Evolutionary conservation across 139 green algal genomes (phyloP).

Genomic region (Bryopsis sp.): DNA sequence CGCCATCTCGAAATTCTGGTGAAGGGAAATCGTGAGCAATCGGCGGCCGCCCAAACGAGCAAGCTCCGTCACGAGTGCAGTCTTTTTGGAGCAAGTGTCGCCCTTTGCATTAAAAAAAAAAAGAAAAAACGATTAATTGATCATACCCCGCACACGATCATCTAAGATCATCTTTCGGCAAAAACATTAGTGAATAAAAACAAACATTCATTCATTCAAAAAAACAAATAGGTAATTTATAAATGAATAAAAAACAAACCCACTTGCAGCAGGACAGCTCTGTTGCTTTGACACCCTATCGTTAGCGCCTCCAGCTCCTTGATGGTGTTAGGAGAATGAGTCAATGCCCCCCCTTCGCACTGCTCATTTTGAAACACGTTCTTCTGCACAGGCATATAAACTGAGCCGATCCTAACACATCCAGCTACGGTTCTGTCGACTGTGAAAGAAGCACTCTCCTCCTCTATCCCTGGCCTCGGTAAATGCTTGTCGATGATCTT

Average conservation of each 20-base stretch:
- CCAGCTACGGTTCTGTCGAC: conserved; percentile 19
- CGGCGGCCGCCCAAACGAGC: conserved; percentile 11
- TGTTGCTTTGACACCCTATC: conserved; percentile 20
- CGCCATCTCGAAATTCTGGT: background rate
- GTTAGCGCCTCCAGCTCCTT: conserved; percentile 24
- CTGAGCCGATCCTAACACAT: too few species aligned
- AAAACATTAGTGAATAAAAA: too few species aligned
- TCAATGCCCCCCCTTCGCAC: conserved; percentile 13
- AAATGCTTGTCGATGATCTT: conserved; percentile 7
- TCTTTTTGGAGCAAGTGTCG: conserved; percentile 27
- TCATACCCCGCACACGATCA: too few species aligned
- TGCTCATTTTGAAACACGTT: conserved; percentile 24
- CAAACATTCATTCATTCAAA: conserved; percentile 1
- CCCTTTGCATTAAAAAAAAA: too few species aligned
- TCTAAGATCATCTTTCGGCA: too few species aligned
- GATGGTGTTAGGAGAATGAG: conserved; percentile 20
- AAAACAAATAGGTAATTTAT: too few species aligned
- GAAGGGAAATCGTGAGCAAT: conserved; percentile 5
- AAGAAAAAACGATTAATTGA: too few species aligned
- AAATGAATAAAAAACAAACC: too few species aligned
- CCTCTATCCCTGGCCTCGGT: background rate
- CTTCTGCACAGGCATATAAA: too few species aligned
- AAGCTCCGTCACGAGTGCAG: conserved; percentile 27
- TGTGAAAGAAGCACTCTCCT: background rate
- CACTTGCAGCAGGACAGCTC: conserved; percentile 26